Conservation (phyloP, 805 yeast genomes). For the Pichia sporocuriosa region DNA sequence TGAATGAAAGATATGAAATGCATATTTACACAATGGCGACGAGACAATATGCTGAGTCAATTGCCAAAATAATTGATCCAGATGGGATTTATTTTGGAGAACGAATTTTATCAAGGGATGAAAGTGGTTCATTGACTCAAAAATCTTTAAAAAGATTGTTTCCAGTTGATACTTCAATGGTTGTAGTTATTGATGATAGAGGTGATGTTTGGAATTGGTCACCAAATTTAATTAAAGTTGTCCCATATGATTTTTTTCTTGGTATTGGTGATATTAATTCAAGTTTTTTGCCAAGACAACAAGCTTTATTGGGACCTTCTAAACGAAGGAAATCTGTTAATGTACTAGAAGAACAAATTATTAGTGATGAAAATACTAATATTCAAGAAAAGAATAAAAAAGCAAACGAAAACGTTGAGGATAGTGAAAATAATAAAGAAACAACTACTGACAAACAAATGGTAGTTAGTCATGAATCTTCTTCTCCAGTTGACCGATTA, state of each 20-base stretch:
- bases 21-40: constrained; percentile 99
- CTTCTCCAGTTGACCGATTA: constrained; percentile 44
- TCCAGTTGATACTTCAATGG: constrained; percentile 96
- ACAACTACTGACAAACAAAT: constrained; percentile 7
- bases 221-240: constrained; percentile 80
- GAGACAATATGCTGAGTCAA: constrained; percentile 81
- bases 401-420: constrained; percentile 5
- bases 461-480: constrained; percentile 14
- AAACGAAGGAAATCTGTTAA: constrained; percentile 54
- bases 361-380: constrained; percentile 15
- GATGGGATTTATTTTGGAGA: constrained; percentile 82
- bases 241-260: constrained; percentile 92
- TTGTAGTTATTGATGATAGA: constrained; percentile 91
- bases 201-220: constrained; percentile 99
- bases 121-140: constrained; percentile 86
- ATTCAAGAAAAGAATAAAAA: background rate
- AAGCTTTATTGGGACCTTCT: constrained; percentile 51
- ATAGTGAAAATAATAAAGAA: background rate
- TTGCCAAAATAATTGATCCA: constrained; percentile 90
- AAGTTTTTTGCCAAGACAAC: constrained; percentile 80
- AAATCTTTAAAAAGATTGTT: constrained; percentile 82
- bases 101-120: constrained; percentile 86
- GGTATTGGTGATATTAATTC: constrained; percentile 98
- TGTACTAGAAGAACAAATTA: constrained; percentile 41
- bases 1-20: constrained; percentile 68